Evolutionary conservation across 2,329 filamentous ascomycete genomes (phyloP).

Genomic region (Microdochium paspali): DNA sequence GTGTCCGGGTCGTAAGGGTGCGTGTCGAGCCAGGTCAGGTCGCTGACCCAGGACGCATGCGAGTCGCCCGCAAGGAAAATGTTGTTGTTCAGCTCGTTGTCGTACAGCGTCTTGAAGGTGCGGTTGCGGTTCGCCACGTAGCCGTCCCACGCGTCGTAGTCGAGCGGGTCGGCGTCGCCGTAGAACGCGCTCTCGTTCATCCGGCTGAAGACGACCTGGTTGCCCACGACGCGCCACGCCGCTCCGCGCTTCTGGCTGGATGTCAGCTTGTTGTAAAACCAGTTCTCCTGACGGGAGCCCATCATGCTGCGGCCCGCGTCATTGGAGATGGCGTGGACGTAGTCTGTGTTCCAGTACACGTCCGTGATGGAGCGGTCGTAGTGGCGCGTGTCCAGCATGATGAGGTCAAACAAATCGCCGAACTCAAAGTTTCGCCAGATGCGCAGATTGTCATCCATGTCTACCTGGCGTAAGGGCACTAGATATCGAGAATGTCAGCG

Average conservation of each 20-base stretch:
- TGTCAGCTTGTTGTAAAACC: conserved; percentile 55
- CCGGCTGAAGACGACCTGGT: conserved; percentile 53
- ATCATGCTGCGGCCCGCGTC: conserved; percentile 61
- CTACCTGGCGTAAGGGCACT: conserved; percentile 44
- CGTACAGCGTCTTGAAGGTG: conserved; percentile 48
- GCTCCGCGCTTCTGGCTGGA: conserved; percentile 50
- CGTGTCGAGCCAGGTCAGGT: conserved; percentile 37
- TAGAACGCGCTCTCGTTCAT: conserved; percentile 16
- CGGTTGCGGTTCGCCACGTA: conserved; percentile 51
- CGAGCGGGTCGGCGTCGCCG: conserved; percentile 23
- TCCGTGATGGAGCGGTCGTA: conserved; percentile 60
- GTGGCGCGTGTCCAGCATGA: conserved; percentile 60
- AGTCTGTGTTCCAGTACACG: conserved; percentile 51
- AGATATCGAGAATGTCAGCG: conserved; percentile 11
- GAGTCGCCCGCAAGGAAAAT: conserved; percentile 53
- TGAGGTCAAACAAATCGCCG: conserved; percentile 54
- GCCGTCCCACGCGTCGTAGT: conserved; percentile 39
- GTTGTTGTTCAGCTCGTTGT: conserved; percentile 55
- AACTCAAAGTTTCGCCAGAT: conserved; percentile 61
- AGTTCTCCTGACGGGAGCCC: conserved; percentile 63
- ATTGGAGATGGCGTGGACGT: conserved; percentile 40
- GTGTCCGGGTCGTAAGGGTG: conserved; percentile 32
- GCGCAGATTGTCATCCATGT: conserved; percentile 60
- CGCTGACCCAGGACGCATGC: conserved; percentile 48
- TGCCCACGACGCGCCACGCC: conserved; percentile 62